Percentiles rank a stretch among this genome's conserved stretches.
Conservation (phyloP, 1,284 basidiomycete genomes). For the Trametes versicolor region DNA sequence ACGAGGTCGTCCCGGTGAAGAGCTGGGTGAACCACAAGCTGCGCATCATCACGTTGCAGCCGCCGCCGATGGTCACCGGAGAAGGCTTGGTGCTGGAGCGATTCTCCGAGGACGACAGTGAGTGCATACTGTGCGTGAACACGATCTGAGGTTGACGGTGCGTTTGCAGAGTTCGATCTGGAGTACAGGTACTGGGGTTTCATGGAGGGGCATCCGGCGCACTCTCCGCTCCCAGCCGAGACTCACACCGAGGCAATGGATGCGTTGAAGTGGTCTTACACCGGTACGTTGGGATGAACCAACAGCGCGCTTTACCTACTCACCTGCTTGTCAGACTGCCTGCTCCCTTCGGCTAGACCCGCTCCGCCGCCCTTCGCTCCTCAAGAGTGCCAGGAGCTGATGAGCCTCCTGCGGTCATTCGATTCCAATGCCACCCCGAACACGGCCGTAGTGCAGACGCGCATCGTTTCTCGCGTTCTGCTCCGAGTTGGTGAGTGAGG, state of each 20-base stretch:
- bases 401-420: constrained; percentile 65
- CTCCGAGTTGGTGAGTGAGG: constrained; percentile 66
- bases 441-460: constrained; percentile 63
- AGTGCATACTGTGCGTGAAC: constrained; percentile 43
- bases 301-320: constrained; percentile 5
- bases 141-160: background rate
- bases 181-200: constrained; percentile 82
- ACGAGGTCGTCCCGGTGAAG: constrained; percentile 51
- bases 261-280: constrained; percentile 78
- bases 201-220: constrained; percentile 78
- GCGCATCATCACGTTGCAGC: constrained; percentile 59
- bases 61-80: constrained; percentile 42
- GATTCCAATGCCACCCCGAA: constrained; percentile 47
- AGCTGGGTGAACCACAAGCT: constrained; percentile 74
- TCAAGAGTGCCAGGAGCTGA: constrained; percentile 77
- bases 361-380: constrained; percentile 72
- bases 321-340: constrained; percentile 53
- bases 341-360: constrained; percentile 65
- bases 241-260: constrained; percentile 74
- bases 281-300: constrained; percentile 52
- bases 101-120: constrained; percentile 59
- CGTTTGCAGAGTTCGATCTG: constrained; percentile 63
- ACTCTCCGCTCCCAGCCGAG: constrained; percentile 59
- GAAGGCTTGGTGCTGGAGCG: constrained; percentile 37
- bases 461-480: constrained; percentile 72